Percentiles rank a stretch among this genome's conserved stretches.
phyloP scores from a whole-genome alignment of 2,329 filamentous ascomycete species.

The Coniochaeta ligniaria region DNA sequence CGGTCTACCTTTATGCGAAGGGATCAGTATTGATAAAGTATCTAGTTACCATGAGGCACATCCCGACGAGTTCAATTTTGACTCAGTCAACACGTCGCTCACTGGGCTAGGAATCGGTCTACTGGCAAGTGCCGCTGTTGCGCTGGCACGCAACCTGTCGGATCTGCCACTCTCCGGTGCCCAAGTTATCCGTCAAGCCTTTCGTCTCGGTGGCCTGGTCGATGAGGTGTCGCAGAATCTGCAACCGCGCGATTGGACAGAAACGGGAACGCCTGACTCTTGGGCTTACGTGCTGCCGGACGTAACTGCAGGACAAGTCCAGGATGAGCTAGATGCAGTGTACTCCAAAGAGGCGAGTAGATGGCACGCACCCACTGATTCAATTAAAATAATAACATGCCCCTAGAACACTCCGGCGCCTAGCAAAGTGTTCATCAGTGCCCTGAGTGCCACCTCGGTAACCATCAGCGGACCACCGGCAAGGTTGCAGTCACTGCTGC shows the following conservation, averaged over 20 bases:
- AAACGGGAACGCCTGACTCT: conserved; percentile 15
- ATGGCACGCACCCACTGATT: too few relatives aligned
- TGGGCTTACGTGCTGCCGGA: conserved; percentile 35
- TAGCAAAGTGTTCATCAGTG: conserved; percentile 33
- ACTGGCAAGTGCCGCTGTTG: conserved; percentile 31
- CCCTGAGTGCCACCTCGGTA: conserved; percentile 20
- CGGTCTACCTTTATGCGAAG: background rate
- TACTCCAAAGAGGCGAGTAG: conserved; percentile 14
- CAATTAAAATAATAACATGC: background rate
- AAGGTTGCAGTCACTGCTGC: conserved; percentile 20
- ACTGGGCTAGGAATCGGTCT: conserved; percentile 37
- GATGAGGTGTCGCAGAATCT: conserved; percentile 32
- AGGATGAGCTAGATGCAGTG: conserved; percentile 28
- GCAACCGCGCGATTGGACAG: conserved; percentile 22
- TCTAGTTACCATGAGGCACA: conserved; percentile 22
- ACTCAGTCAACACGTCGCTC: conserved; percentile 19
- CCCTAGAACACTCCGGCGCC: conserved; percentile 16
- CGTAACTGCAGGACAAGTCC: conserved; percentile 20
- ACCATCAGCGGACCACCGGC: conserved; percentile 30
- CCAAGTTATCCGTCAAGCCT: conserved; percentile 33
- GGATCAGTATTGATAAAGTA: background rate
- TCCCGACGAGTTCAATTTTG: conserved; percentile 14
- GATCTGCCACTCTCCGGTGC: conserved; percentile 33
- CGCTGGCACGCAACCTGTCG: conserved; percentile 27
- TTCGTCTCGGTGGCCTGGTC: conserved; percentile 37